A percentile compares a stretch with the other conserved stretches of the same genome.
Conservation (phyloP, 2,329 filamentous ascomycete genomes). For the Atkinsonella hypoxylon region DNA sequence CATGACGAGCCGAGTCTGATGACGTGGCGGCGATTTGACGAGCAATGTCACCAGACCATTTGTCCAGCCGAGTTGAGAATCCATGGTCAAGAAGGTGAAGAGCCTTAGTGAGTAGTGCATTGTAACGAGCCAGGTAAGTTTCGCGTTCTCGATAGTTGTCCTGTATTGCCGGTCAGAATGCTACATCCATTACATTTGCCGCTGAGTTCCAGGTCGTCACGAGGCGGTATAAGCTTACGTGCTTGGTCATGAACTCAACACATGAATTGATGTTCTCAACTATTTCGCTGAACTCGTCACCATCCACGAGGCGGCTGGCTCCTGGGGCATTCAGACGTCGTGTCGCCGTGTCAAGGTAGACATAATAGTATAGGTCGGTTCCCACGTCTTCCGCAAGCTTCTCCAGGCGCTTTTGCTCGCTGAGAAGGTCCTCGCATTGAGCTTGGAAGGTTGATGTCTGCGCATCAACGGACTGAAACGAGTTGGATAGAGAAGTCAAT, state of each 20-base stretch:
- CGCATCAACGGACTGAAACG: constrained; percentile 75
- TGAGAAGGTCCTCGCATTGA: constrained; percentile 78
- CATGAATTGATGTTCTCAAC: constrained; percentile 79
- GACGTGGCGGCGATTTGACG: constrained; percentile 42
- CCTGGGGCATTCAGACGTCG: constrained; percentile 84
- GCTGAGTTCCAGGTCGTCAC: no score
- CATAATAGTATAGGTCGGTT: constrained; percentile 87
- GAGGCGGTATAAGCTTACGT: constrained; percentile 41
- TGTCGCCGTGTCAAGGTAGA: constrained; percentile 84
- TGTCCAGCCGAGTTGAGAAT: constrained; percentile 40
- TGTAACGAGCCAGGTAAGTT: constrained; percentile 78
- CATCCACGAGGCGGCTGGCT: constrained; percentile 73
- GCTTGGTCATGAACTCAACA: constrained; percentile 80
- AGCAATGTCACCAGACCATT: constrained; percentile 40
- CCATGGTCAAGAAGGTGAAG: constrained; percentile 49
- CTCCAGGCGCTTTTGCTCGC: constrained; percentile 69
- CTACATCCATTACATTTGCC: neutral
- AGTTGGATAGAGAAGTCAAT: constrained; percentile 67
- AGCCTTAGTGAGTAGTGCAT: constrained; percentile 60
- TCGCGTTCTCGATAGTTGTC: constrained; percentile 77
- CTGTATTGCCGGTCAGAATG: constrained; percentile 25
- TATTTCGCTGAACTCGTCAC: constrained; percentile 78
- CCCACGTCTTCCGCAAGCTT: constrained; percentile 73
- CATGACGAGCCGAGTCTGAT: constrained; percentile 47
- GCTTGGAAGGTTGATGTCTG: constrained; percentile 90